phyloP scores from a whole-genome alignment of 768 basidiomycete species.

The Royoungia palumana region DNA sequence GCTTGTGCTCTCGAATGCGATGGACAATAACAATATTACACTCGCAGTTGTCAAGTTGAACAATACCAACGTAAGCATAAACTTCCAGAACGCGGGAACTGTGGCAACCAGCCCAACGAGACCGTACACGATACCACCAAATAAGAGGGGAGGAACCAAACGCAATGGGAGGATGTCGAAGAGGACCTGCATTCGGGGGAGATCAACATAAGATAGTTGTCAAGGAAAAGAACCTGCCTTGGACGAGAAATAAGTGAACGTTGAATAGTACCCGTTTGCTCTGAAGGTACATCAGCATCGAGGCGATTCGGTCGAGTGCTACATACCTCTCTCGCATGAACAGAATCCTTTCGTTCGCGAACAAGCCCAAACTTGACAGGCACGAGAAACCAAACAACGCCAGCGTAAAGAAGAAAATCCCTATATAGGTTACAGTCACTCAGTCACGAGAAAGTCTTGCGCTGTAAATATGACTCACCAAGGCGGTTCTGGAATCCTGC shows the following conservation, averaged over 20 bases:
- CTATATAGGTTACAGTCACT: slow-evolving; percentile 31
- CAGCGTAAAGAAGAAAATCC: slow-evolving; percentile 97
- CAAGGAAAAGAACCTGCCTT: slow-evolving; percentile 49
- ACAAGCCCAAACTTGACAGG: slow-evolving; percentile 87
- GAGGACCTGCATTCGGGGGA: slow-evolving; percentile 54
- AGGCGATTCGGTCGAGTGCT: not conserved
- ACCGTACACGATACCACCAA: slow-evolving; percentile 93
- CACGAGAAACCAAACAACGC: slow-evolving; percentile 97
- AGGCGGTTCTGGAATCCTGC: slow-evolving; percentile 95
- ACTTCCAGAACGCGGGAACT: slow-evolving; percentile 94
- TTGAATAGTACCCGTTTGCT: slow-evolving; percentile 96
- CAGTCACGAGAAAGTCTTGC: not conserved
- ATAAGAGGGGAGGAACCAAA: slow-evolving; percentile 91
- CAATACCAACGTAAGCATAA: slow-evolving; percentile 90
- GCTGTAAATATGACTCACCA: slow-evolving; percentile 40
- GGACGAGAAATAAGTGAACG: slow-evolving; percentile 94
- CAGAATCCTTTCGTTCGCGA: slow-evolving; percentile 91
- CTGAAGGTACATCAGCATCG: slow-evolving; percentile 36
- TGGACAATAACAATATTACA: slow-evolving; percentile 86
- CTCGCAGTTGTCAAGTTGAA: slow-evolving; percentile 97
- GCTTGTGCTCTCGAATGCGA: slow-evolving; percentile 80
- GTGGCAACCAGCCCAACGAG: slow-evolving; percentile 93
- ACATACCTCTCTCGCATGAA: slow-evolving; percentile 96
- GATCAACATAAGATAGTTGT: not conserved
- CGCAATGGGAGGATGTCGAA: slow-evolving; percentile 96